These are phyloP conservation scores for Kodamaea hsintzibuensis DNA, from an alignment of 805 yeast genomes.

Conservation along the genomic window DNA sequence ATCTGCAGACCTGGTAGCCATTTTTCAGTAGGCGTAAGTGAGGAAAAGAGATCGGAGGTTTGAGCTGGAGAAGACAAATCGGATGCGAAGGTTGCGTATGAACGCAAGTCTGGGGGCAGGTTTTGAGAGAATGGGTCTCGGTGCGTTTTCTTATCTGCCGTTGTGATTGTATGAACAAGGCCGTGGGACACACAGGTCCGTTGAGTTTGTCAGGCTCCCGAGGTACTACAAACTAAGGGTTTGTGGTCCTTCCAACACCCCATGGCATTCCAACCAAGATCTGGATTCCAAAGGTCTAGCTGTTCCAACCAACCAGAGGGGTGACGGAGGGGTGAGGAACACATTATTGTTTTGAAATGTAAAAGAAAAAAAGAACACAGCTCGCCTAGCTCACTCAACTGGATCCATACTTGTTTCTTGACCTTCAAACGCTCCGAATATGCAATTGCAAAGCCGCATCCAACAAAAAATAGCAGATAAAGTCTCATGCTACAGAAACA, in stretches of 20 bases:
- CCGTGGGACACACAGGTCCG: background rate
- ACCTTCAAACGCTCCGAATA: background rate
- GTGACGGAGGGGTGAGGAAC: conserved; percentile 3
- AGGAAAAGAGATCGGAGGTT: background rate
- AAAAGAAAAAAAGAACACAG: background rate
- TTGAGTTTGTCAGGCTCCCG: background rate
- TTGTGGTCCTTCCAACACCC: background rate
- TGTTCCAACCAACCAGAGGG: background rate
- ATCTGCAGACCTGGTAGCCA: background rate
- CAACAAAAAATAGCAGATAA: background rate
- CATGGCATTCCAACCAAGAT: background rate
- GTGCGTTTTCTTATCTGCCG: background rate
- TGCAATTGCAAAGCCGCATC: background rate
- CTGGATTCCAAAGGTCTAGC: background rate
- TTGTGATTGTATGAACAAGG: too few species aligned
- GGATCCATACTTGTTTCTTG: background rate
- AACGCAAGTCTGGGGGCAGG: background rate
- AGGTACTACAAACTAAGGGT: background rate
- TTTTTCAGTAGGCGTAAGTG: background rate
- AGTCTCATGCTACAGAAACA: background rate
- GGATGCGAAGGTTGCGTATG: background rate
- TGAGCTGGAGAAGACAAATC: background rate
- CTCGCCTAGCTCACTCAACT: background rate
- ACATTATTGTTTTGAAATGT: background rate
- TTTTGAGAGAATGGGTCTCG: background rate